Base-by-base conservation (phyloP, 2,329 filamentous ascomycete genomes). In the Trichoderma polysporum region DNA sequence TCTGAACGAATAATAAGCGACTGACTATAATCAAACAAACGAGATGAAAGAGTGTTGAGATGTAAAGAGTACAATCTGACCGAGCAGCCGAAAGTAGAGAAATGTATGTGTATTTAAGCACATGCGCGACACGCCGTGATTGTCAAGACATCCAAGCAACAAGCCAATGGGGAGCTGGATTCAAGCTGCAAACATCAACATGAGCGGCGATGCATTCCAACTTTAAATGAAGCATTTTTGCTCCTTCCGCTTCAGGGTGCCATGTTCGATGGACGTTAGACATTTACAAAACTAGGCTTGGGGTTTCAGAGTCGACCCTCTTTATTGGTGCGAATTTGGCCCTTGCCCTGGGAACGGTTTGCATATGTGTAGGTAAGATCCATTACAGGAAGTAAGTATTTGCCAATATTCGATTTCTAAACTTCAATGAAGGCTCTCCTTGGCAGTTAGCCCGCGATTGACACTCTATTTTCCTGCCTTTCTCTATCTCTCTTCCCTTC, bases 141-240 rank as follows among this genome's bases (percentile, higher is more conserved):
- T 35, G 35, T 45, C 29, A n/a, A 56, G 27, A 19, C 22, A 52
- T 35, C 17, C 15, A 15, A 29, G 58, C 45, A 12, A 52, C 29
- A 29, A 52, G 29, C 45, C 47, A 50, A 29, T 39, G 31, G 4
- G n/a, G 25, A 52, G 27, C 13, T 25, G 12, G 17, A 27, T 63
- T 12, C 1, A 29, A 22, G 25, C 59, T 54, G 35, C 59, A 53
- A 45, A 22, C 59, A 33, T 56, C 50, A 54, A 52, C 47, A 63
- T n/a, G 37, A 35, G n/a, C 22, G 13, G 60, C 60, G 35, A 33
- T n/a, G 33, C 60, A 63, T 63, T 63, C 60, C 60, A 63, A 15
- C 60, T 39, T 54, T 45, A 54, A 45, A 63, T 63, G 50, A 63
- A 63, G 60, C 60, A 63, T 63, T 63, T 63, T 45, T 63, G 50